Base-by-base conservation (phyloP, 2,329 filamentous ascomycete genomes). In the Emergomyces africanus region DNA sequence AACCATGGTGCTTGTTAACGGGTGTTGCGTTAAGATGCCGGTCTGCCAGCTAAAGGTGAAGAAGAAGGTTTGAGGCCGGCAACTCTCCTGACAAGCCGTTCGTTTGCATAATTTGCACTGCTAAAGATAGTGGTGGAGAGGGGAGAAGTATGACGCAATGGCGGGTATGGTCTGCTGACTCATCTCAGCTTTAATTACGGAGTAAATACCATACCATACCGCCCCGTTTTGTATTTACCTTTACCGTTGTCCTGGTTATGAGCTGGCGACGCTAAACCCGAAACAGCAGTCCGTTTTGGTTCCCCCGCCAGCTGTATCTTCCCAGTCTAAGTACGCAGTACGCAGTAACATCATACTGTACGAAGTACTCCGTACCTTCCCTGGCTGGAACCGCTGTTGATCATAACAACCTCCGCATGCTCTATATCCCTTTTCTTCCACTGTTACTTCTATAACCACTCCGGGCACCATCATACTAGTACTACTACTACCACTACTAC, bases 161-260 rank as follows among this genome's bases (percentile, higher is more conserved):
- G 39, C 5, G 20, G 30, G 25, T 2, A 9, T n/a, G 12, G 1
- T n/a, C 20, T 46, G 54, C 20, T 44, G 51, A 54, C 51, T 54
- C 51, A 54, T n/a, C 42, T 54, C 30, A 23, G n/a, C 10, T 4
- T 15, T n/a, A 56, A 54, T n/a, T 39, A n/a, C n/a, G n/a, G n/a
- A n/a, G n/a, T n/a, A 57, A 37, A 20, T 30, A n/a, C 44, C 35
- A 5, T 44, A 44, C 46, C 5, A 6, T 23, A 48, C 46, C 8
- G 4, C 5, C 33, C 33, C 8, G n/a, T n/a, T n/a, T n/a, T 44
- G 44, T 57, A 41, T 41, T 59, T 57, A 65, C 53, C 44, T 33
- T 65, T 66, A 62, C 49, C 53, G 72, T 74, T 74, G 72, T 69
- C 71, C 66, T 58, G 71, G 72, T 66, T 71, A 74, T 74, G 70